phyloP scores from a whole-genome alignment of 169 alveolate species.

The Cryptosporidium xiaoi region DNA sequence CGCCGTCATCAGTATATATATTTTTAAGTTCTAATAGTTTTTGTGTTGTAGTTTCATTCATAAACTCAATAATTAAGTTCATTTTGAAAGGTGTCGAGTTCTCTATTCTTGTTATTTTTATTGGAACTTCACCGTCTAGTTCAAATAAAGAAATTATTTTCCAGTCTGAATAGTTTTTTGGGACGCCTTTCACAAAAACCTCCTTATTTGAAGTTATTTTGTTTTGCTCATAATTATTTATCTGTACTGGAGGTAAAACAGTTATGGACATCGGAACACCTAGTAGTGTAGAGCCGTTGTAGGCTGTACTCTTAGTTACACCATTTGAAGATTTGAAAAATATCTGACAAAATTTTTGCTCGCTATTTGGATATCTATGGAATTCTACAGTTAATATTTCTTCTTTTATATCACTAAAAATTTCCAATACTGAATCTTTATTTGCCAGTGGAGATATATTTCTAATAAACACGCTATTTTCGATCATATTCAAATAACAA shows the following conservation, averaged over 20 bases:
- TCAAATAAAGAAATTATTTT: slow-evolving; percentile 7
- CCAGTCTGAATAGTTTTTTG: slow-evolving; percentile 1
- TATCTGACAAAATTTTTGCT: slow-evolving; percentile 65
- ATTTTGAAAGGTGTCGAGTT: neutral
- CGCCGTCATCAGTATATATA: slow-evolving; percentile 11
- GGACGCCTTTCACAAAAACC: slow-evolving; percentile 27
- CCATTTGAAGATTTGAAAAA: slow-evolving; percentile 59
- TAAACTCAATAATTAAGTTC: slow-evolving; percentile 9
- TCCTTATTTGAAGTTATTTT: slow-evolving; percentile 24
- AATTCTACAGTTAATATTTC: slow-evolving; percentile 24
- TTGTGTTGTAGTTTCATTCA: slow-evolving; percentile 13
- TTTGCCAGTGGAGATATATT: slow-evolving; percentile 63
- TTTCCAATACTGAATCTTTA: slow-evolving; percentile 38
- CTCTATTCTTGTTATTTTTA: slow-evolving; percentile 10
- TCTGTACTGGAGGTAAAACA: slow-evolving; percentile 53
- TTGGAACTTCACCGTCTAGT: neutral
- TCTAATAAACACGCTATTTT: slow-evolving; percentile 56
- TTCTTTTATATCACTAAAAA: slow-evolving; percentile 30
- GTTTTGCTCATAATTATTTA: slow-evolving; percentile 19
- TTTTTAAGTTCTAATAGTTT: slow-evolving; percentile 2
- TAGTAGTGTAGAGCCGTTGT: slow-evolving; percentile 56
- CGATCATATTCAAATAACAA: neutral
- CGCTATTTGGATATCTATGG: slow-evolving; percentile 46
- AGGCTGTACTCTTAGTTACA: slow-evolving; percentile 36
- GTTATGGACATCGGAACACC: slow-evolving; percentile 74